Evolutionary conservation across 1,284 basidiomycete genomes (phyloP), one percentile per base, ranked within the genome.

Genomic region (Ceratobasidium sp.): DNA sequence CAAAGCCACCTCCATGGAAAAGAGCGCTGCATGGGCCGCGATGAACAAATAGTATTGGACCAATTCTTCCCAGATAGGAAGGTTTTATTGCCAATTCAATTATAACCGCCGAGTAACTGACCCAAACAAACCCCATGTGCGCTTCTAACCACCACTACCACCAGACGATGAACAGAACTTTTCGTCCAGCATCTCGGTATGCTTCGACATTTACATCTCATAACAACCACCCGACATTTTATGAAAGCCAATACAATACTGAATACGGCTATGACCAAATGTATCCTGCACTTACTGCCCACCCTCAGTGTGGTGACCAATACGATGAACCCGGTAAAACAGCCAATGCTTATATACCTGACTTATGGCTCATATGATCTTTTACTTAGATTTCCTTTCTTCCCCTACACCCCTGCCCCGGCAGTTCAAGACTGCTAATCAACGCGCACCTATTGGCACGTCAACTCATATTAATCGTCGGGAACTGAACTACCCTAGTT

Each of bases 331-430:
- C 41, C 8, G 60, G 72, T 56, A 45, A 31, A 33, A 17, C 15
- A 5, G 36, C 11, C 11, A 41, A 41, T 41, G 36, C 6, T 41
- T 11, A 8, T 15, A 8, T 24, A 24, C 27, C 9, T n/a, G 27
- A 22, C 33, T 51, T 9, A 41, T 36, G 17, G 8, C 6, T n/a
- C 31, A 11, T 45, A 17, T 24, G 41, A 2, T 4, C 47, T 22
- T 2, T 6, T n/a, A 7, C 14, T 45, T 2, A 73, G 72, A 62
- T 56, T 8, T 41, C 29, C 5, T 54, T 11, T 73, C 72, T 41
- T 73, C 72, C 1, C 72, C 72, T 1, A 73, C 72, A 1, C 72
- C 72, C 22, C 60, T 64, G 27, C 72, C 72, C 56, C 60, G 72
- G 15, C 36, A 29, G 3, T 33, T 60, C 29, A 44, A 2, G 11